A percentile compares a stretch with the other conserved stretches of the same genome.
Conservation (phyloP, 495 filamentous ascomycete genomes). For the Trichoderma orchidacearum region DNA sequence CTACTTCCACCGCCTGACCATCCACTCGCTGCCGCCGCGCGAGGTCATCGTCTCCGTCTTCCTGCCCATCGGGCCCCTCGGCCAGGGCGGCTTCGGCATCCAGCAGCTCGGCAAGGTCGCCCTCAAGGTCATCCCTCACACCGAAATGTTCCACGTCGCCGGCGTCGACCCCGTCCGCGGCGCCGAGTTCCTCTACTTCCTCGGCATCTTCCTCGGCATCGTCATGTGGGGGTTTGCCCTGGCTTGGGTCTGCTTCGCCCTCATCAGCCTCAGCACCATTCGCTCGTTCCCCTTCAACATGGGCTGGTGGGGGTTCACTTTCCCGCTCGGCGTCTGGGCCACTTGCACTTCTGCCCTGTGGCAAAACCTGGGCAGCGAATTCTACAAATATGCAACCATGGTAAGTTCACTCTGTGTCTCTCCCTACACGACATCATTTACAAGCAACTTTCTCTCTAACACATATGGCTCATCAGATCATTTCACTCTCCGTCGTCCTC, state of each 20-base stretch:
- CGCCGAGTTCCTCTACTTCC: conserved; percentile 37
- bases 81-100: conserved; percentile 42
- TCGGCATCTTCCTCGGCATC: conserved; percentile 37
- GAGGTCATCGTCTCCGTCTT: conserved; percentile 49
- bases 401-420: conserved; percentile 20
- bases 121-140: conserved; percentile 33
- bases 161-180: conserved; percentile 11
- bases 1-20: conserved; percentile 45
- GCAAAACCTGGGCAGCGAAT: conserved; percentile 32
- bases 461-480: conserved; percentile 17
- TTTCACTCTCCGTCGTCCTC: conserved; percentile 31
- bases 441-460: background rate
- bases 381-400: conserved; percentile 40
- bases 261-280: conserved; percentile 23
- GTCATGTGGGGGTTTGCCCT: conserved; percentile 49
- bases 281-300: conserved; percentile 48
- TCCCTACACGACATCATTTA: background rate
- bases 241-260: conserved; percentile 49
- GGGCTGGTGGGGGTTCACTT: conserved; percentile 57
- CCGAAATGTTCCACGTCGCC: conserved; percentile 21
- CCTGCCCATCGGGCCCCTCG: conserved; percentile 47
- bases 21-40: conserved; percentile 41
- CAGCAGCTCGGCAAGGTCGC: conserved; percentile 43
- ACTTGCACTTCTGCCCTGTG: conserved; percentile 33
- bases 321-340: conserved; percentile 45